Evolutionary conservation across 192 early-diverging fungal genomes (phyloP), one percentile per base, ranked within the genome.

Genomic region (Podila minutissima): DNA sequence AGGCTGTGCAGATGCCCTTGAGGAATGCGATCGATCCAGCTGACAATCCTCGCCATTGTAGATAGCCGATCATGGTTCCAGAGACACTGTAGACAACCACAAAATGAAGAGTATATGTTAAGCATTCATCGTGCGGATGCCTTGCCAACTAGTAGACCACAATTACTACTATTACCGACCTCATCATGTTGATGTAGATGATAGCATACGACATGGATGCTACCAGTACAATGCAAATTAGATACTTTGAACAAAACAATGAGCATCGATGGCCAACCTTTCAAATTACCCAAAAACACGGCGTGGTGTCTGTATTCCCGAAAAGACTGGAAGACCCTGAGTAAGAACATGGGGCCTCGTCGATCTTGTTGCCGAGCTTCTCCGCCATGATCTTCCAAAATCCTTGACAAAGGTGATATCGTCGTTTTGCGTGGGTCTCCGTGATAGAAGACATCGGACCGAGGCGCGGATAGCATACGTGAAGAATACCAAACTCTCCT

Each of bases 171-270:
- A 2, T 32, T 62, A 31, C 60, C 19, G 24, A 74, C 73, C 73
- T 75, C 74, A 76, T 78, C 64, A 78, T 62, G 64, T 78, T 78
- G 51, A 78, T 78, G 33, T 78, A 78, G 37, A 78, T 78, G 24
- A 78, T 71, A 17, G 75, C 75, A 26, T 78, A 78, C 17, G 75
- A 71, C 5, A 78, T 55, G 15, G 75, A 78, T 1, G 75, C 75
- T 60, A 66, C 41, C 11, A 46, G 41, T 4, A 46, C 41, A 46
- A 17, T 0, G 41, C 3, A 49, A 4, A 17, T 46, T 17, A 46
- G 13, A 46, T 46, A 46, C 41, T 46, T 46, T 15, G 35, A 35
- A 22, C n/a, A 9, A 63, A 63, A 46, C 3, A 0, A 19, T 7
- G 35, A 41, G 0, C 17, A 38, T 28, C 26, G 15, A 46, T 17